Evolutionary conservation across 179 eudicot species (phyloP), one percentile per base, ranked within the genome.

Genomic region (Silene coronaria): DNA sequence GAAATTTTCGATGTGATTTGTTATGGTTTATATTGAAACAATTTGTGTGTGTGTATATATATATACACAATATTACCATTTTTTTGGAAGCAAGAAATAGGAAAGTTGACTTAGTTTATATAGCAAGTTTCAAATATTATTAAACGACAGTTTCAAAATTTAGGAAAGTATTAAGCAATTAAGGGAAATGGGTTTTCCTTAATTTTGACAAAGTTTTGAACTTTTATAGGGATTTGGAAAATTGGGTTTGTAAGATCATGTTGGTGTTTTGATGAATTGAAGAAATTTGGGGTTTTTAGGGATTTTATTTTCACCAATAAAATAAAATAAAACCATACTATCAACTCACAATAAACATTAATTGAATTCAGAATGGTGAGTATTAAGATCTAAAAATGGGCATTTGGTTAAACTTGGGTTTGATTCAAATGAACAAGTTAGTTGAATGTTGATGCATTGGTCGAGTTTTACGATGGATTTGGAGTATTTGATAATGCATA

Each of bases 181-280:
- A 30, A 30, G 60, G 34, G 85, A 79, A 2, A 19, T 73, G 80
- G 86, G 79, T 48, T 75, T 67, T 75, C 51, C 53, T 71, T 83
- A 0, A 59, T 48, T 19, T 77, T 24, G 51, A 78, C 5, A 72
- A 84, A 65, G 73, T 23, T 78, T 70, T 77, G 24, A 75, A 74
- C 51, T 69, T 82, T 82, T 34, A 76, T 34, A 76, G 30, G 64
- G 72, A 28, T 48, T 76, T 82, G 26, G n/a, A 74, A 67, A 16
- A 84, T 48, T 48, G 79, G 68, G 85, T 32, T 79, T 82, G 90
- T 4, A 82, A 77, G 46, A 80, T 66, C 90, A 81, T 84, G 36
- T 4, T 34, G 72, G 42, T 22, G 38, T n/a, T 68, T 42, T 69
- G 8, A 16, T 38, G 19, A 13, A 28, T 67, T 21, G n/a, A 13